Conservation (phyloP, 805 yeast genomes). For the Zygoascus ofunaensis region DNA sequence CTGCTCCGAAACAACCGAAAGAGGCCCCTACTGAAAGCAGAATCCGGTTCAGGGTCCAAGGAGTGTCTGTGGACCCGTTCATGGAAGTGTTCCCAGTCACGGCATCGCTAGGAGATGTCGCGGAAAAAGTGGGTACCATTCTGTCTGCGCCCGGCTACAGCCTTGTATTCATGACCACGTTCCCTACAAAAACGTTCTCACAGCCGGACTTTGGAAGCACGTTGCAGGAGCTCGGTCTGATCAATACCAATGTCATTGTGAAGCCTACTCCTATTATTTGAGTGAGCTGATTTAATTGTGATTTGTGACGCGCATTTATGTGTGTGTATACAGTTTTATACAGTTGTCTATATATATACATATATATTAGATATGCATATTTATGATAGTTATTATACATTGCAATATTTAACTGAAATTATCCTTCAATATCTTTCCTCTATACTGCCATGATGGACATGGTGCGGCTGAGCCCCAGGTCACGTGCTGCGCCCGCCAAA, state of each 20-base stretch:
- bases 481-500: too few relatives aligned
- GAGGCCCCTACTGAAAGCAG: constrained; percentile 16
- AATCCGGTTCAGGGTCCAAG: constrained; percentile 19
- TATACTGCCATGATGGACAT: too few relatives aligned
- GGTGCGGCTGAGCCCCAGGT: too few relatives aligned
- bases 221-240: constrained; percentile 24
- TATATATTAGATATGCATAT: too few relatives aligned
- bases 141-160: constrained; percentile 16
- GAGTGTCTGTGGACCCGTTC: constrained; percentile 16
- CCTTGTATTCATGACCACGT: constrained; percentile 23
- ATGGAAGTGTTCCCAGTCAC: constrained; percentile 22
- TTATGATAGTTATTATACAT: too few relatives aligned
- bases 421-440: too few relatives aligned
- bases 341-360: too few relatives aligned
- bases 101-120: constrained; percentile 24
- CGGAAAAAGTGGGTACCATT: constrained; percentile 18
- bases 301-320: too few relatives aligned
- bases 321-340: too few relatives aligned
- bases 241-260: constrained; percentile 26
- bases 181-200: constrained; percentile 23
- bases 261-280: neutral
- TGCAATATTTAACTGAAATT: too few relatives aligned
- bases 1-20: constrained; percentile 12
- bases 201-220: constrained; percentile 20
- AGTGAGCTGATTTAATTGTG: too few relatives aligned